Base-by-base conservation (phyloP, 2,329 filamentous ascomycete species). In the Colletotrichum trifolii region DNA sequence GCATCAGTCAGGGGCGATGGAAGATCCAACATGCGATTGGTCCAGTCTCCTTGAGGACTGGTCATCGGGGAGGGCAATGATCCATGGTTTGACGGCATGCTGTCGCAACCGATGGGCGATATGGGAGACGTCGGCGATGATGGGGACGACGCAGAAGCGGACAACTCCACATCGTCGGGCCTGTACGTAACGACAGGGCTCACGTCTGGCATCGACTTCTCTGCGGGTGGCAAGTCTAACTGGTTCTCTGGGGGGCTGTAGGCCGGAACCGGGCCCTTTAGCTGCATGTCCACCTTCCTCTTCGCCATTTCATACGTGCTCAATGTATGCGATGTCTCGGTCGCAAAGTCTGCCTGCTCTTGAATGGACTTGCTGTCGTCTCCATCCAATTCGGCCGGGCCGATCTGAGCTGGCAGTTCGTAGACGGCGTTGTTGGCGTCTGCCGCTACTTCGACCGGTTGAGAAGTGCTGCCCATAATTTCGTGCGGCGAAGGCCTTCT, bases 281-380 rank as follows among this genome's bases (percentile, higher is more conserved):
- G 78, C 64, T 85, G 83, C 50, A 79, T 77, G 13, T 85, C 82
- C 36, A 87, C 70, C 71, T 85, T 87, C 61, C 79, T 77, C 64
- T 81, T 77, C 0, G 82, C 82, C 11, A 79, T 69, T 62, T 89
- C 84, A 65, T 88, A 88, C 2, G 81, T 76, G 46, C 77, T 82
- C 40, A 83, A 63, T 17, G 74, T 74, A 3, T 78, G 74, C 0
- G 77, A 75, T 38, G 78, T 77, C 33, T 80, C 77, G 1, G 77
- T 79, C 1, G 78, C 78, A 6, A 82, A 68, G 43, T 82, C 78
- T 0, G 78, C 79, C 1, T 79, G 79, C 11, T 76, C 77, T 12
- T 78, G 72, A 47, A 75, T 71, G 6, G 75, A 79, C 50, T 73
- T 72, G 10, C 74, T 77, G 58, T 81, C 76, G 12, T 72, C 68